Evolutionary conservation across 176 grass and related monocot genomes (phyloP), one percentile per base, ranked within the genome.

Genomic region (Aegilops tauschii): DNA sequence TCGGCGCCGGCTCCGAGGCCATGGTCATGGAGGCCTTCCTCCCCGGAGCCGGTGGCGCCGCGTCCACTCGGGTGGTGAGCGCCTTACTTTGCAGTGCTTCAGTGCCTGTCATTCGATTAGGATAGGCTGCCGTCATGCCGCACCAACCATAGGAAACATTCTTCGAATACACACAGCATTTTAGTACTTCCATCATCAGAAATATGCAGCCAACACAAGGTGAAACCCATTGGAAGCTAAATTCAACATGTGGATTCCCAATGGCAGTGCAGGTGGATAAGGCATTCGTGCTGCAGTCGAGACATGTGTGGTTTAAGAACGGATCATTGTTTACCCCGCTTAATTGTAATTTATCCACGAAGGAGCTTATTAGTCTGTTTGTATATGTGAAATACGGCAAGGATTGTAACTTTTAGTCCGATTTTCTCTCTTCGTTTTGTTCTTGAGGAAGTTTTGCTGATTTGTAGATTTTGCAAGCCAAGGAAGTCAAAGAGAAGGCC

Each of bases 21-120:
- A 98, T 98, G 96, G 82, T 90, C 58, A 56, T 98, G 32, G 88
- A 98, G 79, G 88, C 93, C 42, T 88, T 92, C 69, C 91, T 96
- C 39, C 93, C 92, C 39, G 86, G 65, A 1, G 3, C 79, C 12
- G 85, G 65, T 3, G 23, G 80, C 6, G 84, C 87, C 16, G 58
- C 87, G 68, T 94, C 96, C 73, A 95, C 96, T 8, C 87, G 92
- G n/a, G 36, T 98, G 85, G 96, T 98, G 79, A 85, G 90, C 67
- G 28, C 36, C 18, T 84, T 21, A 4, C 76, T 32, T 4, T 42
- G 32, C 20, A 27, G 2, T 16, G 16, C 37, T 73, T 13, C n/a
- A 50, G 61, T 54, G 8, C 10, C 8, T 37, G 9, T 58, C 54
- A 21, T 3, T 50, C 12, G 80, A 23, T 61, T 67, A 5, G 10